Percentiles rank a stretch among this genome's conserved stretches.
These are phyloP conservation scores for Gelatoporia subvermispora DNA, from an alignment of 768 basidiomycete genomes.

Conservation along the genomic window DNA sequence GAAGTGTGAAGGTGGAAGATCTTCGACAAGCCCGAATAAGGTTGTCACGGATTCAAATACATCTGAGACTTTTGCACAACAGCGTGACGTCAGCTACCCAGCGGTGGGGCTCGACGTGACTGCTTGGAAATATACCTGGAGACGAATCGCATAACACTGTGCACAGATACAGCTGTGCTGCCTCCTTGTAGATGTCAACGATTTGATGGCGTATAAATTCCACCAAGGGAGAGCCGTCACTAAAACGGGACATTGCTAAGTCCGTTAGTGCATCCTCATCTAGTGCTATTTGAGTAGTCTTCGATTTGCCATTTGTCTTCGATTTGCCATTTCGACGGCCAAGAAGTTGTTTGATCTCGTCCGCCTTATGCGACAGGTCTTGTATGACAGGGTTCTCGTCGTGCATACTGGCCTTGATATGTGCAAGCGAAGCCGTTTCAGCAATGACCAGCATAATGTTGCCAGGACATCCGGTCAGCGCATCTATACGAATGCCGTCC, in stretches of 20 bases:
- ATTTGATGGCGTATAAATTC: slow-evolving; percentile 45
- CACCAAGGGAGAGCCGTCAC: background rate
- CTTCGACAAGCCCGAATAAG: slow-evolving; percentile 48
- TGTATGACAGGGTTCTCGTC: slow-evolving; percentile 67
- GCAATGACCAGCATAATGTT: slow-evolving; percentile 72
- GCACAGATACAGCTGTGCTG: slow-evolving; percentile 63
- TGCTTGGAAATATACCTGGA: slow-evolving; percentile 57
- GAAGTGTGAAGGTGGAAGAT: slow-evolving; percentile 50
- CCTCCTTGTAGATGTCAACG: slow-evolving; percentile 58
- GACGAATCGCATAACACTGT: slow-evolving; percentile 63
- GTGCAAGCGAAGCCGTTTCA: slow-evolving; percentile 62
- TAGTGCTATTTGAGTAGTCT: background rate
- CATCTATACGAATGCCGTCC: slow-evolving; percentile 56
- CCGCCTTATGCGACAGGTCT: slow-evolving; percentile 70
- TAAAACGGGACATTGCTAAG: slow-evolving; percentile 6
- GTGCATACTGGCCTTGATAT: slow-evolving; percentile 68
- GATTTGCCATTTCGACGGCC: no score
- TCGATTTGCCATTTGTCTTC: slow-evolving; percentile 3
- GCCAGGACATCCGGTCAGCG: slow-evolving; percentile 73
- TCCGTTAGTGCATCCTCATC: slow-evolving; percentile 11
- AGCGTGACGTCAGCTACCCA: background rate
- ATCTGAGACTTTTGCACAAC: slow-evolving; percentile 60
- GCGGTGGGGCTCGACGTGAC: background rate
- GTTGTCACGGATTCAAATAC: slow-evolving; percentile 53
- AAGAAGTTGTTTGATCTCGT: slow-evolving; percentile 25